A percentile compares a stretch with the other conserved stretches of the same genome.
Evolutionary conservation across 2,329 filamentous ascomycete species (phyloP).

Genomic region (Aphanocladium album): DNA sequence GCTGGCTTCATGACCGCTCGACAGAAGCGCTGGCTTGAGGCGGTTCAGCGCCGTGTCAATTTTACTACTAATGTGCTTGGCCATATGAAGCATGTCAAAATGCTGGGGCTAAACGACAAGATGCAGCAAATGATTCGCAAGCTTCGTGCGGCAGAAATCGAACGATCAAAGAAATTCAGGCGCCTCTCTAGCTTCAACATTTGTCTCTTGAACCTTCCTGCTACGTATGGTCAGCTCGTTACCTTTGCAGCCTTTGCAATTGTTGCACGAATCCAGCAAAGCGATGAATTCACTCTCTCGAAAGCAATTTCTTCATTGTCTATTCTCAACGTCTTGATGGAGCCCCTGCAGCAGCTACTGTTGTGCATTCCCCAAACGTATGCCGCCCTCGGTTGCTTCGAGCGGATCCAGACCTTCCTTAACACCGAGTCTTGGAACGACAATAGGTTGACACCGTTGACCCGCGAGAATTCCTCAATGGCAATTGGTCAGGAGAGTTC

Average conservation of each 20-base stretch:
- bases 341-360: slow-evolving; percentile 5
- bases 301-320: slow-evolving; percentile 11
- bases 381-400: slow-evolving; percentile 9
- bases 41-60: slow-evolving; percentile 11
- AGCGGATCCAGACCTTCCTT: slow-evolving; percentile 10
- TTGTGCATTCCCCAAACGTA: not conserved
- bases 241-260: slow-evolving; percentile 11
- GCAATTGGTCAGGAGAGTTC: not conserved
- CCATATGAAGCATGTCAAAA: slow-evolving; percentile 9
- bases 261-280: not conserved
- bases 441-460: not conserved
- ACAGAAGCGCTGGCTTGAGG: slow-evolving; percentile 7
- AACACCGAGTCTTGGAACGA: slow-evolving; percentile 1
- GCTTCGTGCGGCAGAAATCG: not conserved
- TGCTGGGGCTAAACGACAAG: slow-evolving; percentile 4
- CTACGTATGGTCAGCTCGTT: not conserved
- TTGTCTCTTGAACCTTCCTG: slow-evolving; percentile 10
- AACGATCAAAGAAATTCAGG: slow-evolving; percentile 8
- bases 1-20: slow-evolving; percentile 4
- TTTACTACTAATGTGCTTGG: slow-evolving; percentile 8
- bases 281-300: slow-evolving; percentile 7
- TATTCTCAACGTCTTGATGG: not conserved
- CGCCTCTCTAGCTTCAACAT: slow-evolving; percentile 12
- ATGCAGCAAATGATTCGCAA: not conserved
- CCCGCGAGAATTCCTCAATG: not conserved